Conservation (phyloP, 306 rosid species). For the Amphicarpaea edgeworthii region DNA sequence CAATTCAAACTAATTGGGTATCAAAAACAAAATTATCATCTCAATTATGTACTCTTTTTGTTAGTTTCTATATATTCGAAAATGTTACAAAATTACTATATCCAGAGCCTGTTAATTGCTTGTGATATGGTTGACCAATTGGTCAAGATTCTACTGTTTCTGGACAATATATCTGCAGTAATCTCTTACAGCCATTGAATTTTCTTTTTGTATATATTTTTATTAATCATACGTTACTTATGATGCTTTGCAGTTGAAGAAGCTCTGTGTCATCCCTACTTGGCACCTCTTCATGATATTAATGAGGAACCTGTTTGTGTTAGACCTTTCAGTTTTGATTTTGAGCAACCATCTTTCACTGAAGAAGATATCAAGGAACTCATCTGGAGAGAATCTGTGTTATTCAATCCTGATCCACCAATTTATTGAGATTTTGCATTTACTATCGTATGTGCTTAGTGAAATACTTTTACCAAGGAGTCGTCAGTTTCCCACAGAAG, state of each 20-base stretch:
- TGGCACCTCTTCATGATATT: conserved; percentile 94
- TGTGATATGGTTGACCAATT: conserved; percentile 1
- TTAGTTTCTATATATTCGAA: neutral
- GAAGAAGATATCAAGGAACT: conserved; percentile 95
- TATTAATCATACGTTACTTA: conserved; percentile 8
- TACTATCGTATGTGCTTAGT: conserved; percentile 46
- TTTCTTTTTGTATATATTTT: conserved; percentile 9
- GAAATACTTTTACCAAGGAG: conserved; percentile 41
- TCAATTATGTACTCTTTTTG: neutral
- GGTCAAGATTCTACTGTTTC: neutral
- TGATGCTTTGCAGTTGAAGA: conserved; percentile 71
- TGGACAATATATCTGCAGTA: conserved; percentile 19
- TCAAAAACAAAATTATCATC: conserved; percentile 23
- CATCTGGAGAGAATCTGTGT: conserved; percentile 88
- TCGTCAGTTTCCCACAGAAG: conserved; percentile 16
- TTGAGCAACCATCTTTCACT: conserved; percentile 84
- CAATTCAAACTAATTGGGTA: neutral
- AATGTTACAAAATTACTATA: conserved; percentile 2
- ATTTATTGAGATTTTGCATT: conserved; percentile 54
- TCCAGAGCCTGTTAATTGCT: conserved; percentile 15
- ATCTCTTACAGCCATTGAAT: neutral
- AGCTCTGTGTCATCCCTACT: conserved; percentile 88
- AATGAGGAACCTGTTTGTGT: conserved; percentile 88
- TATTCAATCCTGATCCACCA: conserved; percentile 80
- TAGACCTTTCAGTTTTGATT: conserved; percentile 82